These are phyloP conservation scores for Entrophospora sp. DNA, from an alignment of 192 early-diverging fungal species.

Conservation along the genomic window DNA sequence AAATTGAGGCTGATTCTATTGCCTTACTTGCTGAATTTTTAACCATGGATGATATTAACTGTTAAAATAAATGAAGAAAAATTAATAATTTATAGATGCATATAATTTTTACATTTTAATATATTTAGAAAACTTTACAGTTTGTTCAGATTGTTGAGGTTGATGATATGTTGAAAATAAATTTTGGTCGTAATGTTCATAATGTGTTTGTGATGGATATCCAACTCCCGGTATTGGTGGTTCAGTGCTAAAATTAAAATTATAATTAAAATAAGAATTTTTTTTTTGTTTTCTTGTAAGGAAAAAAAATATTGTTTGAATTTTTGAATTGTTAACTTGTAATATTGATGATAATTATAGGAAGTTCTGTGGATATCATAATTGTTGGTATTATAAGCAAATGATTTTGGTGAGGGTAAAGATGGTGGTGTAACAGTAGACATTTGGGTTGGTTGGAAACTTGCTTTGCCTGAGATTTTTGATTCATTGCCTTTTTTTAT, in stretches of 20 bases:
- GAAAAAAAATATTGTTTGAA: neutral
- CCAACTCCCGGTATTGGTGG: constrained; percentile 18
- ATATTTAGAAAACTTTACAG: no score
- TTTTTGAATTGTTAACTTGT: no score
- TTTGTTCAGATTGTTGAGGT: neutral
- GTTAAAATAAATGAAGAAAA: neutral
- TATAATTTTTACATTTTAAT: no score
- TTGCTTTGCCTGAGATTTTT: neutral
- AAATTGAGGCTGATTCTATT: no score
- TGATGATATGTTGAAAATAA: neutral
- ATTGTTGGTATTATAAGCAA: no score
- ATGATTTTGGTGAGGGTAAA: no score
- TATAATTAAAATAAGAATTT: neutral
- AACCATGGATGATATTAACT: neutral
- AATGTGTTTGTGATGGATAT: constrained; percentile 2
- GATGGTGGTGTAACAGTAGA: neutral
- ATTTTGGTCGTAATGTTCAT: neutral
- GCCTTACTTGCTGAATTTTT: no score
- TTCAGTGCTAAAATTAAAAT: neutral
- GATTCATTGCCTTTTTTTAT: neutral
- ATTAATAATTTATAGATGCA: no score
- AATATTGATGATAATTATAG: no score
- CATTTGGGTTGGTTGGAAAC: neutral
- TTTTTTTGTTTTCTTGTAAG: neutral
- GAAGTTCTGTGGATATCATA: no score